phyloP scores from a whole-genome alignment of 345 rosid species.

The Erucastrum elatum region DNA sequence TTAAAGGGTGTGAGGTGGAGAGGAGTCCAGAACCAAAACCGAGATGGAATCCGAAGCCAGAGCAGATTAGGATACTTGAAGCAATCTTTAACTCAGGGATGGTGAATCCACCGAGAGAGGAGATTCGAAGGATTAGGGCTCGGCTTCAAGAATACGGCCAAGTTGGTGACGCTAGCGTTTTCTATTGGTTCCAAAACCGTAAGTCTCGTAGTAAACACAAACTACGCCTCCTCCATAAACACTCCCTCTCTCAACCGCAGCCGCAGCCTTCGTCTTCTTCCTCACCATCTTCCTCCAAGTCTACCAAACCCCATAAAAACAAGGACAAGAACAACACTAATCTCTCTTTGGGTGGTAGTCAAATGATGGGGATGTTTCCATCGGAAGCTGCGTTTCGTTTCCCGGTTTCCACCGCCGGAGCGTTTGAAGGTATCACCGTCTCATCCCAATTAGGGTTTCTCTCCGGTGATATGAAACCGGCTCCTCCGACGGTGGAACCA shows the following conservation, averaged over 20 bases:
- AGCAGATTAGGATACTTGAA: slow-evolving; percentile 93
- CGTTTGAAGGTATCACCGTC: slow-evolving; percentile 32
- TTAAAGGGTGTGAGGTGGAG: slow-evolving; percentile 70
- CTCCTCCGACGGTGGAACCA: slow-evolving; percentile 43
- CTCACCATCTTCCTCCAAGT: slow-evolving; percentile 68
- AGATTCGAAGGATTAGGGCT: slow-evolving; percentile 84
- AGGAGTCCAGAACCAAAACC: slow-evolving; percentile 96
- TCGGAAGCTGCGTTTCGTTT: slow-evolving; percentile 54
- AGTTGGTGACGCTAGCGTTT: slow-evolving; percentile 97
- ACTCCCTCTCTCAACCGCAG: slow-evolving; percentile 27
- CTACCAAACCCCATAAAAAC: slow-evolving; percentile 51
- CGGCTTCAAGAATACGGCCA: slow-evolving; percentile 94
- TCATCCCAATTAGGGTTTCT: slow-evolving; percentile 41
- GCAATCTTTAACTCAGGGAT: slow-evolving; percentile 97
- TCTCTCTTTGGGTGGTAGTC: slow-evolving; percentile 38
- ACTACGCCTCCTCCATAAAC: slow-evolving; percentile 72
- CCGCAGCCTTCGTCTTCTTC: slow-evolving; percentile 48
- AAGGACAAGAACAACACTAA: slow-evolving; percentile 42
- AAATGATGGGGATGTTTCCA: slow-evolving; percentile 44
- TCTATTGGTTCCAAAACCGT: slow-evolving; percentile 98
- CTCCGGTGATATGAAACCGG: slow-evolving; percentile 35
- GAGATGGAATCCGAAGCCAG: slow-evolving; percentile 99
- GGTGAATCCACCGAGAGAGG: slow-evolving; percentile 99
- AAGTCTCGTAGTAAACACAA: slow-evolving; percentile 97
- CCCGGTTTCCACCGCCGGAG: slow-evolving; percentile 42